Evolutionary conservation across 208 protist species (phyloP).

Genomic region (Wallacemonas sp.): DNA sequence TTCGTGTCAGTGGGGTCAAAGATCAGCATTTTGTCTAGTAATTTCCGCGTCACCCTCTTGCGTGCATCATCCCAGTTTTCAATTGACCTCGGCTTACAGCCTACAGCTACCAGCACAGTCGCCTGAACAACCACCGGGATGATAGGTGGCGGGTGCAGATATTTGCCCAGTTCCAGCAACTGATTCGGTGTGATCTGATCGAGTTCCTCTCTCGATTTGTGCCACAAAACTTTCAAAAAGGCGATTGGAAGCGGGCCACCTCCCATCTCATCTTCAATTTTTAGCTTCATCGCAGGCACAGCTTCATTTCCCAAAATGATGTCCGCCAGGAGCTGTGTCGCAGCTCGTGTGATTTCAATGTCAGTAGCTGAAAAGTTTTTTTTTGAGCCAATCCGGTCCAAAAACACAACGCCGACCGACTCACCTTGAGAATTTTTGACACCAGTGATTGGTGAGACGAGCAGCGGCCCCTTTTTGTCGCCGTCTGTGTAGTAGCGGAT

Average conservation of each 20-base stretch:
- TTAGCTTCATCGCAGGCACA: conserved; percentile 15
- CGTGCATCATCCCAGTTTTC: conserved; percentile 48
- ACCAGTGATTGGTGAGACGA: conserved; percentile 30
- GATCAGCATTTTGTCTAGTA: conserved; percentile 42
- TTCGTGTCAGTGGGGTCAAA: conserved; percentile 55
- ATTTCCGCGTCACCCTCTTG: conserved; percentile 32
- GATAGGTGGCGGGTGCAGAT: conserved; percentile 48
- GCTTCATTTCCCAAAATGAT: conserved; percentile 26
- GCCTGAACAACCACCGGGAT: conserved; percentile 46
- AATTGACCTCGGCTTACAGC: conserved; percentile 49
- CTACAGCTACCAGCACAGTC: conserved; percentile 46
- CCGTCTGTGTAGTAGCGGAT: conserved; percentile 26
- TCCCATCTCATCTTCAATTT: conserved; percentile 41
- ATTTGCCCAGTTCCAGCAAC: conserved; percentile 53
- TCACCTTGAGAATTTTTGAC: conserved; percentile 9
- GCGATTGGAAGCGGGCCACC: conserved; percentile 14
- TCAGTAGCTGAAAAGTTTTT: conserved; percentile 36
- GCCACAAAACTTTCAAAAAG: conserved; percentile 60
- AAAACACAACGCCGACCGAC: conserved; percentile 42
- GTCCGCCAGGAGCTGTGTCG: conserved; percentile 36
- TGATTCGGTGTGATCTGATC: conserved; percentile 40
- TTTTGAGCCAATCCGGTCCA: conserved; percentile 38
- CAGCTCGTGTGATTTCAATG: conserved; percentile 32
- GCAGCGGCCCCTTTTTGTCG: conserved; percentile 29
- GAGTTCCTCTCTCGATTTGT: conserved; percentile 21